Evolutionary conservation across 345 rosid species (phyloP).

Genomic region (Salix dunnii): DNA sequence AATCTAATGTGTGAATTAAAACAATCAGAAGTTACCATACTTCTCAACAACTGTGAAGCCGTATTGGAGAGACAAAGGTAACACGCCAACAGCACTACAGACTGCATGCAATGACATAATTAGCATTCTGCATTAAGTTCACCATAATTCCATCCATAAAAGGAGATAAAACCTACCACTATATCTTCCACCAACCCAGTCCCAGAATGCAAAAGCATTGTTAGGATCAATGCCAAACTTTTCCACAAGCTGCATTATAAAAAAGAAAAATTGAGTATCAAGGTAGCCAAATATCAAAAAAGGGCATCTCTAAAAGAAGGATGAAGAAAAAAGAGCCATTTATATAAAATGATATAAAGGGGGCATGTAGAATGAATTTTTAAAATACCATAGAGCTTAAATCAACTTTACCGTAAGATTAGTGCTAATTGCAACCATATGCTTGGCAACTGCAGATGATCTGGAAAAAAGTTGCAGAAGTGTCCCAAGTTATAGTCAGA

Average conservation of each 20-base stretch:
- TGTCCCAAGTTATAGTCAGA: not conserved
- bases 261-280: not conserved
- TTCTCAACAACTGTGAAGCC: slow-evolving; percentile 85
- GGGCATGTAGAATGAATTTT: no score
- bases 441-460: slow-evolving; percentile 91
- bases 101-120: slow-evolving; percentile 47
- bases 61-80: slow-evolving; percentile 91
- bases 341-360: not conserved
- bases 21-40: slow-evolving; percentile 48
- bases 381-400: no score
- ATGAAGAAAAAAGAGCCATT: no score
- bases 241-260: slow-evolving; percentile 72
- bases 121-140: slow-evolving; percentile 17
- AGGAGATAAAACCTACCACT: slow-evolving; percentile 56
- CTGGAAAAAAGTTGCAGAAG: slow-evolving; percentile 36
- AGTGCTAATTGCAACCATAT: slow-evolving; percentile 99
- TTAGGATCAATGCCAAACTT: slow-evolving; percentile 95
- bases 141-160: slow-evolving; percentile 9
- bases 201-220: slow-evolving; percentile 98
- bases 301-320: no score
- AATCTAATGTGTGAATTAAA: not conserved
- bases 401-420: slow-evolving; percentile 59
- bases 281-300: no score
- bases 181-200: slow-evolving; percentile 97
- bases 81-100: slow-evolving; percentile 97